These are phyloP conservation scores for Aquilaria sinensis DNA, from an alignment of 345 rosid species.

Conservation along the genomic window DNA sequence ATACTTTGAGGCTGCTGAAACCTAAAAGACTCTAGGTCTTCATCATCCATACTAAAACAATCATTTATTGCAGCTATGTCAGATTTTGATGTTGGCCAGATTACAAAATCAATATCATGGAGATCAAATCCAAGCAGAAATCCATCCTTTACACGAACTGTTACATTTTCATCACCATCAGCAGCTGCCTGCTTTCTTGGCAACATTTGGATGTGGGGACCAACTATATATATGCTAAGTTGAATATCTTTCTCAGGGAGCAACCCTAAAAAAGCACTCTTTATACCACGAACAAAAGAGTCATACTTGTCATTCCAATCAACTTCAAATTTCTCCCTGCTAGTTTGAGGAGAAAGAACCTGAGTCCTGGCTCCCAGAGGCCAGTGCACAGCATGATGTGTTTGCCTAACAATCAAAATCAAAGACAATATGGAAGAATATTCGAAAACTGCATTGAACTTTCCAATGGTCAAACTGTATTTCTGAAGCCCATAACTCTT, in stretches of 20 bases:
- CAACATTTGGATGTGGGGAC: constrained; percentile 54
- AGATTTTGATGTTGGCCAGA: constrained; percentile 51
- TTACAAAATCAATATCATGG: constrained; percentile 54
- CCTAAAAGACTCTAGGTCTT: constrained; percentile 36
- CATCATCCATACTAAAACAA: constrained; percentile 28
- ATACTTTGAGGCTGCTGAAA: constrained; percentile 41
- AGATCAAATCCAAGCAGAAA: constrained; percentile 53
- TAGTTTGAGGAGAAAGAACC: constrained; percentile 23
- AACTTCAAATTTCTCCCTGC: constrained; percentile 27
- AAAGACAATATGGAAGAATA: constrained; percentile 46
- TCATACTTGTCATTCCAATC: constrained; percentile 34
- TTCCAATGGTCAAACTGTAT: constrained; percentile 61
- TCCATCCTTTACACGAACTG: constrained; percentile 25
- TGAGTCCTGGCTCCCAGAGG: constrained; percentile 18
- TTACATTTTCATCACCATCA: constrained; percentile 17
- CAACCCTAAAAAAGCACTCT: constrained; percentile 36
- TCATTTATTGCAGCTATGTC: constrained; percentile 26
- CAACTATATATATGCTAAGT: constrained; percentile 60
- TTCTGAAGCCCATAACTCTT: constrained; percentile 48
- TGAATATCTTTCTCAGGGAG: constrained; percentile 66
- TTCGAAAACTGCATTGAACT: constrained; percentile 47
- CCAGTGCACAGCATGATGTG: constrained; percentile 35
- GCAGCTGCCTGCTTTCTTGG: constrained; percentile 34
- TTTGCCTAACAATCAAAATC: constrained; percentile 53
- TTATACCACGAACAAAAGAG: constrained; percentile 29